Evolutionary conservation across 1,284 basidiomycete genomes (phyloP).

Genomic region (Leccinum huronense): DNA sequence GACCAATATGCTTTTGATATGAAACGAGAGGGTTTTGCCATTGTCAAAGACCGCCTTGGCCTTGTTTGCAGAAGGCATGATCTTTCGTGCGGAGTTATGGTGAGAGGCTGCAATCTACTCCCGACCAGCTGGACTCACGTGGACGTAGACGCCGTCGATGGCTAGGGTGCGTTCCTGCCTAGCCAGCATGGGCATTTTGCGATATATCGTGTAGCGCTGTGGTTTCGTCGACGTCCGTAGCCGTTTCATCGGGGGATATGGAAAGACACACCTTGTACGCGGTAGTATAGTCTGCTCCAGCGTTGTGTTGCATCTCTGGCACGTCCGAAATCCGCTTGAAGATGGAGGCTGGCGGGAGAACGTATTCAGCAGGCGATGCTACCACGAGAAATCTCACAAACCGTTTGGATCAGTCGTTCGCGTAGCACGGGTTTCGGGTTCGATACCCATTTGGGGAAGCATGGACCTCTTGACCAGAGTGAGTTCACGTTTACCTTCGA

Average conservation of each 20-base stretch:
- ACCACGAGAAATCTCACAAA: constrained; percentile 36
- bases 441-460: constrained; percentile 68
- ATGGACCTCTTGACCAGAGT: constrained; percentile 79
- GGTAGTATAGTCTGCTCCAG: constrained; percentile 60
- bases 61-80: constrained; percentile 84
- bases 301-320: constrained; percentile 58
- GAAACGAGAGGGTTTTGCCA: constrained; percentile 88
- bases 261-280: constrained; percentile 73
- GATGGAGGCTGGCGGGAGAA: constrained; percentile 69
- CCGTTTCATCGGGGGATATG: neutral
- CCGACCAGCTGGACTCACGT: constrained; percentile 53
- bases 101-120: constrained; percentile 11
- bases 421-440: constrained; percentile 55
- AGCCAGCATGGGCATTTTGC: constrained; percentile 91
- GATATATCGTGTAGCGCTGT: constrained; percentile 90
- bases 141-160: constrained; percentile 94
- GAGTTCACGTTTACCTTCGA: constrained; percentile 85
- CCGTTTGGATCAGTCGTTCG: constrained; percentile 90
- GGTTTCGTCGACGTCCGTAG: neutral
- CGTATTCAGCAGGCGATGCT: constrained; percentile 5
- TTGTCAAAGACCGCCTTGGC: constrained; percentile 84
- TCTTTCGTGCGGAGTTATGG: constrained; percentile 45
- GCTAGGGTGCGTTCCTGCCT: constrained; percentile 90
- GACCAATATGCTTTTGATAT: constrained; percentile 82
- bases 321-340: constrained; percentile 83